Conservation (phyloP, 176 grass and related monocot genomes). For the Avena sativa region DNA sequence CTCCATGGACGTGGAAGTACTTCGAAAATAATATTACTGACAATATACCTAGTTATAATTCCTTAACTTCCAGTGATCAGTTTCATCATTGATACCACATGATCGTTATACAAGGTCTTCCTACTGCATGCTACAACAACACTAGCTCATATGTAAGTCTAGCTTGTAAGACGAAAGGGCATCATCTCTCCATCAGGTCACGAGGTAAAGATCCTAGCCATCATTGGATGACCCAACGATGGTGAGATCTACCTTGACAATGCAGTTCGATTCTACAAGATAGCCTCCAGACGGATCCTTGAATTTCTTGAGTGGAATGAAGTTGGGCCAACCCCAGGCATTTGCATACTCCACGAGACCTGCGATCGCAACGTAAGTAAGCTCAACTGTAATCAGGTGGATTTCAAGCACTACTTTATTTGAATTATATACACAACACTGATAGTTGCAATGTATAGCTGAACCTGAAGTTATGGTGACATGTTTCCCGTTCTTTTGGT, state of each 20-base stretch:
- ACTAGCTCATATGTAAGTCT: too few species aligned
- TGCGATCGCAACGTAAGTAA: background rate
- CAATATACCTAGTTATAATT: background rate
- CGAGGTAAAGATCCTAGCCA: background rate
- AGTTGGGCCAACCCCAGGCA: background rate
- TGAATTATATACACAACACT: background rate
- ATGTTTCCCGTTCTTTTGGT: conserved; percentile 3
- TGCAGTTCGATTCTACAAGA: background rate
- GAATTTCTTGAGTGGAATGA: conserved; percentile 2
- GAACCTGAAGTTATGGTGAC: background rate
- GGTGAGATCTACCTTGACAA: conserved; percentile 2
- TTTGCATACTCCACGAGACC: background rate
- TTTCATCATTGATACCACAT: background rate
- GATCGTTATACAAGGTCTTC: background rate
- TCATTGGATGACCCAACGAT: conserved; percentile 14
- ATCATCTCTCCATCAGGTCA: too few species aligned
- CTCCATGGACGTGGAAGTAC: background rate
- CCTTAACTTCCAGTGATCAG: background rate
- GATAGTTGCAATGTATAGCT: background rate
- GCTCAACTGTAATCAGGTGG: background rate
- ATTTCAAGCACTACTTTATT: background rate
- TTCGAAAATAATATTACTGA: conserved; percentile 5
- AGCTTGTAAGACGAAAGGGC: too few species aligned
- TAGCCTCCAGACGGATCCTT: background rate
- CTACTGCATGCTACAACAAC: too few species aligned